Evolutionary conservation across 164 flowering plant genomes (phyloP).

Genomic region (Akebia trifoliata): DNA sequence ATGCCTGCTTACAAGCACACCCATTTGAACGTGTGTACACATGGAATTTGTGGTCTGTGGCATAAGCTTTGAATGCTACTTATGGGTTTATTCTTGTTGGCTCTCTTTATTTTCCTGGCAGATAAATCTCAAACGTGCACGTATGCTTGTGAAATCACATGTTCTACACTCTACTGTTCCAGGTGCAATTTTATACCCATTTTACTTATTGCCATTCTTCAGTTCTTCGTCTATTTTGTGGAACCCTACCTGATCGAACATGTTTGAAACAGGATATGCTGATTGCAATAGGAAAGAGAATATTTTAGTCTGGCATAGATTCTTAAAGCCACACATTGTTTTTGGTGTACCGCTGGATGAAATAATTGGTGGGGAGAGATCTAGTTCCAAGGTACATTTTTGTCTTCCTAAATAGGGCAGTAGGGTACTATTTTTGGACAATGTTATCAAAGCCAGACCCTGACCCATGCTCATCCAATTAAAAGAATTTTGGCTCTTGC

Average conservation of each 20-base stretch:
- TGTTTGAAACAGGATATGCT: constrained; percentile 45
- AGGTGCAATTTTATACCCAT: constrained; percentile 34
- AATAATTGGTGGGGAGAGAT: constrained; percentile 43
- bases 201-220: constrained; percentile 1
- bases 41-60: neutral
- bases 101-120: constrained; percentile 25
- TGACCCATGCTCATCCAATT: neutral
- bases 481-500: neutral
- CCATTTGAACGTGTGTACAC: neutral
- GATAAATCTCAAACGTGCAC: constrained; percentile 95
- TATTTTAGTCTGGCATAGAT: constrained; percentile 66
- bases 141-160: constrained; percentile 68
- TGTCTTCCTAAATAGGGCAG: neutral
- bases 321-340: constrained; percentile 62
- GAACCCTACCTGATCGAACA: neutral
- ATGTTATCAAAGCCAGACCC: too few species aligned
- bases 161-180: constrained; percentile 47
- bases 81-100: neutral
- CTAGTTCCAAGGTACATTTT: constrained; percentile 42
- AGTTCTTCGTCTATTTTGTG: neutral
- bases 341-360: constrained; percentile 71
- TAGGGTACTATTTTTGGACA: too few species aligned
- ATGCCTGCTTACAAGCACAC: neutral
- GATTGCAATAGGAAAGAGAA: constrained; percentile 80
- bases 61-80: neutral